Percentiles rank a stretch among this genome's conserved stretches.
phyloP scores from a whole-genome alignment of 2,329 filamentous ascomycete genomes.

The Graphiopsis chlorocephala region DNA sequence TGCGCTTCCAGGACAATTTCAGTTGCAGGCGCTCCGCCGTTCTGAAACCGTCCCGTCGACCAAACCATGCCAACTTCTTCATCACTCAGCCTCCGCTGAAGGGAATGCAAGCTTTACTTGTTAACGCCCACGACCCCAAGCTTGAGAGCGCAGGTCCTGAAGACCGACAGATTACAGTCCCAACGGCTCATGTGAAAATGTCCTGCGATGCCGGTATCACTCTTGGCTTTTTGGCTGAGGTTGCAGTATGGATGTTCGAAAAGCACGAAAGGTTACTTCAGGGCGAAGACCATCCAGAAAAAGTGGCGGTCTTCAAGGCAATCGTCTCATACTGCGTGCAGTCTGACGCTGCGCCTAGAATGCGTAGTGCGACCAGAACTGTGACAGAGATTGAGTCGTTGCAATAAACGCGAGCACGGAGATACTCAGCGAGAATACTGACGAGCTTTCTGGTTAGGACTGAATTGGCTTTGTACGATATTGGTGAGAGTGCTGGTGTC shows the following conservation, averaged over 20 bases:
- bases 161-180: neutral
- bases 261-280: neutral
- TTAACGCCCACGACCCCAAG: neutral
- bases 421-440: neutral
- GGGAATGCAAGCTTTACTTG: slow-evolving; percentile 27
- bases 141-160: neutral
- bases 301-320: slow-evolving; percentile 26
- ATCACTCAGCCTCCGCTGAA: slow-evolving; percentile 28
- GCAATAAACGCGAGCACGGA: neutral
- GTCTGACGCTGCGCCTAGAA: slow-evolving; percentile 18
- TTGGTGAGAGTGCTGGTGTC: neutral
- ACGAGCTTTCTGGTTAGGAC: neutral
- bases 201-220: slow-evolving; percentile 31
- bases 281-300: neutral
- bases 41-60: too few species aligned
- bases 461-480: neutral
- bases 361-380: slow-evolving; percentile 16
- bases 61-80: slow-evolving; percentile 18
- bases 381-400: neutral
- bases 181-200: slow-evolving; percentile 22
- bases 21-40: too few species aligned
- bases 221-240: slow-evolving; percentile 29
- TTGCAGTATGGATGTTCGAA: neutral
- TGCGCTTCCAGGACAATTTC: too few species aligned
- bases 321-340: slow-evolving; percentile 28